These are phyloP conservation scores for Lactarius pseudohatsudake DNA, from an alignment of 768 basidiomycete genomes.

Conservation along the genomic window DNA sequence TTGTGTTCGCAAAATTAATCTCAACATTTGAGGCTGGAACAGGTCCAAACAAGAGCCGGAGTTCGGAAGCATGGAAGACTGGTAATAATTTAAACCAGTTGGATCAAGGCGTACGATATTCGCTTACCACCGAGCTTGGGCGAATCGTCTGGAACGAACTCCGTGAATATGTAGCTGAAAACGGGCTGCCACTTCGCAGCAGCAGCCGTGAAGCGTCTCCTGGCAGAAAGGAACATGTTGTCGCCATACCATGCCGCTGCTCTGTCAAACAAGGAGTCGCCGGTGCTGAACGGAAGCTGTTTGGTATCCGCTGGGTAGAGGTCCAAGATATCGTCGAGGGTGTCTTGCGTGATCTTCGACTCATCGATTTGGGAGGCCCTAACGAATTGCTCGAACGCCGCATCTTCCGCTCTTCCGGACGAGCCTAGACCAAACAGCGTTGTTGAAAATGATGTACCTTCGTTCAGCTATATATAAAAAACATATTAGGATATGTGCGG, in stretches of 20 bases:
- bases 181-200: conserved; percentile 48
- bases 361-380: conserved; percentile 52
- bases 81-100: neutral
- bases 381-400: conserved; percentile 50
- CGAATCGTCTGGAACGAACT: conserved; percentile 57
- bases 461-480: conserved; percentile 48
- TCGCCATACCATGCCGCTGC: conserved; percentile 59
- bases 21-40: conserved; percentile 44
- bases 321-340: conserved; percentile 41
- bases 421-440: conserved; percentile 43
- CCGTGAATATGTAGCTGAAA: conserved; percentile 55
- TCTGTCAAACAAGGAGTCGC: conserved; percentile 59
- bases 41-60: conserved; percentile 49
- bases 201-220: conserved; percentile 51
- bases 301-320: conserved; percentile 52
- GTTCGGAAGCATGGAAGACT: conserved; percentile 54
- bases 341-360: conserved; percentile 44
- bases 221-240: conserved; percentile 52
- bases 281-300: conserved; percentile 51
- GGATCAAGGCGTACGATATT: neutral
- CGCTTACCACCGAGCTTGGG: conserved; percentile 48
- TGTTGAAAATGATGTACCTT: conserved; percentile 48
- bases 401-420: conserved; percentile 41
- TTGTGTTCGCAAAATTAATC: conserved; percentile 45
- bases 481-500: conserved; percentile 35